Conservation (phyloP, 1,284 basidiomycete genomes). For the Puccinia horiana region DNA sequence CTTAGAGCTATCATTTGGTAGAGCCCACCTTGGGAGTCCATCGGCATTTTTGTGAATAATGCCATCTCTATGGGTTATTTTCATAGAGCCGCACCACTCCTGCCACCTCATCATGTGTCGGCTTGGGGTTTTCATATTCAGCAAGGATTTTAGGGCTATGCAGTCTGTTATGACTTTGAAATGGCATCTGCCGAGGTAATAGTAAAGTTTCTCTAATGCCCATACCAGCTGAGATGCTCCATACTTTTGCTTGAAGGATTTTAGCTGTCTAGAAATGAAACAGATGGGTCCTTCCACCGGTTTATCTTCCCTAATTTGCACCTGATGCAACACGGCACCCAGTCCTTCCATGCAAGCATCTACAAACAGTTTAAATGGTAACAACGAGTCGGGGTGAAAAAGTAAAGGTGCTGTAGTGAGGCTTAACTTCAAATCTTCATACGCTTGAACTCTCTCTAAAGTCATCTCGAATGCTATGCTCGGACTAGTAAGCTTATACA, state of each 20-base stretch:
- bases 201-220: background rate
- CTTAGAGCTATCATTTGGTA: background rate
- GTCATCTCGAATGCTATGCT: too few relatives aligned
- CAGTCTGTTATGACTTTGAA: constrained; percentile 16
- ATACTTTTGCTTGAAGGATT: constrained; percentile 7
- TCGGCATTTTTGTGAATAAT: background rate
- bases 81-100: background rate
- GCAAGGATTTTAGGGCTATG: background rate
- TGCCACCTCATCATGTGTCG: background rate
- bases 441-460: too few relatives aligned
- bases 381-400: background rate
- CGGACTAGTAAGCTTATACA: too few relatives aligned
- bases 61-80: background rate
- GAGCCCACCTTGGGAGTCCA: background rate
- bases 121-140: constrained; percentile 6
- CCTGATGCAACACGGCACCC: background rate
- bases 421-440: background rate
- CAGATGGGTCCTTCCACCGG: background rate
- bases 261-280: constrained; percentile 7
- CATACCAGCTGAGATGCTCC: background rate
- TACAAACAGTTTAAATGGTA: background rate
- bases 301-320: constrained; percentile 1
- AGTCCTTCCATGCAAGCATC: constrained; percentile 8
- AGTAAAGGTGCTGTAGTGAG: constrained; percentile 12
- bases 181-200: background rate